phyloP scores from a whole-genome alignment of 2,329 filamentous ascomycete species.

The Graphilbum fragrans region DNA sequence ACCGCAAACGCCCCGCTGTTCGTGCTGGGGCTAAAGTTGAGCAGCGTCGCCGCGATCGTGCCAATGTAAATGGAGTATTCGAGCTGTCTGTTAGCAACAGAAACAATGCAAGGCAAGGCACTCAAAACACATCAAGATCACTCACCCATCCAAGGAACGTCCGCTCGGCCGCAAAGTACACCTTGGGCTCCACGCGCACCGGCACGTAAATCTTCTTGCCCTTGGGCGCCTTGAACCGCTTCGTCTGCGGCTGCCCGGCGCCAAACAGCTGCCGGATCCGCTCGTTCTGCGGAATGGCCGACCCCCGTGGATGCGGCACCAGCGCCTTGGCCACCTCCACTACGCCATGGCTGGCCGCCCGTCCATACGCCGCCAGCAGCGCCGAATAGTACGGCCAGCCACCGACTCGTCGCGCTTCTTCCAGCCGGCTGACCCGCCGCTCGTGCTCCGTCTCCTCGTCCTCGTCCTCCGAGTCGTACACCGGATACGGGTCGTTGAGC shows the following conservation, averaged over 20 bases:
- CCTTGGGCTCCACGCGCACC: slow-evolving; percentile 91
- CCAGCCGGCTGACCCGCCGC: slow-evolving; percentile 34
- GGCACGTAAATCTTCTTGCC: slow-evolving; percentile 93
- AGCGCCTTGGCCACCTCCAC: slow-evolving; percentile 34
- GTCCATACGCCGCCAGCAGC: slow-evolving; percentile 35
- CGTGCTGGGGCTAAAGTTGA: slow-evolving; percentile 62
- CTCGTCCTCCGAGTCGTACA: slow-evolving; percentile 88
- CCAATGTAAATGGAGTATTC: slow-evolving; percentile 94
- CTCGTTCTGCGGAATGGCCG: slow-evolving; percentile 45
- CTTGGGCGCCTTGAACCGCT: slow-evolving; percentile 59
- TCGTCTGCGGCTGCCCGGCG: slow-evolving; percentile 39
- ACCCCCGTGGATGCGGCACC: slow-evolving; percentile 41
- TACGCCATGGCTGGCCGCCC: slow-evolving; percentile 26
- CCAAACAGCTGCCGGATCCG: slow-evolving; percentile 41
- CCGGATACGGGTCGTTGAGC: slow-evolving; percentile 59
- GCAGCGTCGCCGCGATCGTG: slow-evolving; percentile 69
- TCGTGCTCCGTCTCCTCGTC: slow-evolving; percentile 50
- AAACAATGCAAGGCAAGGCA: background rate
- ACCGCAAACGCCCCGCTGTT: slow-evolving; percentile 50
- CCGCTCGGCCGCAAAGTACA: slow-evolving; percentile 90
- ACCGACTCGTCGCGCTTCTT: slow-evolving; percentile 65
- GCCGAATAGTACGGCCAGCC: slow-evolving; percentile 63
- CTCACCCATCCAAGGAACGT: slow-evolving; percentile 89
- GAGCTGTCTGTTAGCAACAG: slow-evolving; percentile 39
- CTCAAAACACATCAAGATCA: slow-evolving; percentile 7